Evolutionary conservation across 345 rosid species (phyloP), one percentile per base, ranked within the genome.

Genomic region (Brassica carinata): DNA sequence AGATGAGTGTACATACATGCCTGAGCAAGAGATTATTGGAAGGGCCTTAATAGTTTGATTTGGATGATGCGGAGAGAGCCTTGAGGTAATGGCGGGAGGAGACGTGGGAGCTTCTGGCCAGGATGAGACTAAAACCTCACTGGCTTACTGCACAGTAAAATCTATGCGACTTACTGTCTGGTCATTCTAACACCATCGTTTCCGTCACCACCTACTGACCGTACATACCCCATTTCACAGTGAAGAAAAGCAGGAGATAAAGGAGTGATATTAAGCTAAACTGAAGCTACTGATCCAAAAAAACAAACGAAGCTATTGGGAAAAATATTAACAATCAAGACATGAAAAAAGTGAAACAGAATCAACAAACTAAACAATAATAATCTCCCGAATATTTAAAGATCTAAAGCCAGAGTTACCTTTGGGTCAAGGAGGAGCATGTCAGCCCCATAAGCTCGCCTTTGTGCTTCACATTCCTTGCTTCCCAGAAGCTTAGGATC

Each of bases 71-170:
- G 81, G 48, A 81, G 81, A 67, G 84, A 81, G 8, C 84, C 84
- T 77, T 76, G 43, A 71, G 84, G 69, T 40, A 81, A n/a, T n/a
- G n/a, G n/a, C n/a, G n/a, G 40, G 83, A 81, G 11, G 83, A 81
- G 8, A 81, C 8, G 15, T 75, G 64, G 75, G 83, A 55, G 80
- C 83, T 81, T 80, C 80, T 75, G 68, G 48, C 64, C 80, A n/a
- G 84, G 84, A 65, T 81, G 43, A 13, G 80, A 76, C 40, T 76
- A 1, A 65, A 55, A 81, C 77, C 14, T 81, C 68, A 19, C 73
- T 76, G 0, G 80, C 0, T 81, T 5, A 81, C 77, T 43, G 53
- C 65, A 57, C 64, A 29, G 73, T 71, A 81, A 30, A 64, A 70
- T 40, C 80, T 81, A 4, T 75, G 69, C 9, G 77, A 36, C 43